Evolutionary conservation across 116 monocot species (phyloP).

Genomic region (Papilionanthe hybrid): DNA sequence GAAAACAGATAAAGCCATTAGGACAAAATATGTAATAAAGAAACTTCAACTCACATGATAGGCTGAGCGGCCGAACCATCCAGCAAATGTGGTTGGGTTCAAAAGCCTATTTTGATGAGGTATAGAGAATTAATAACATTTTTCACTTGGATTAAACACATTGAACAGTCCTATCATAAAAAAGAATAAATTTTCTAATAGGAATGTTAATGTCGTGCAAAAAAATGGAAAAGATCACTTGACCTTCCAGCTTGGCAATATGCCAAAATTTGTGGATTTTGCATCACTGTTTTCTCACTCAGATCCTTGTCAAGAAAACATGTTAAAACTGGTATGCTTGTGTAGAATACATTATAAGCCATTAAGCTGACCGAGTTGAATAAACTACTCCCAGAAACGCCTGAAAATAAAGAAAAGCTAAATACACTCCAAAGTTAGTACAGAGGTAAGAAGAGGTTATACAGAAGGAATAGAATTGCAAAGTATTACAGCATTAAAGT

Average conservation of each 20-base stretch:
- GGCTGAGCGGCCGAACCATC: conserved; percentile 96
- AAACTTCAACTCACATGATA: conserved; percentile 75
- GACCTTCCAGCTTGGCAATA: conserved; percentile 99
- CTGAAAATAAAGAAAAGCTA: conserved; percentile 96
- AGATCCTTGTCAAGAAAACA: conserved; percentile 96
- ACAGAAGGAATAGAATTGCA: not conserved
- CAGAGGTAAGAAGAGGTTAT: not conserved
- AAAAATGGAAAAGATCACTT: not conserved
- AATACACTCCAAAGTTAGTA: conserved; percentile 14
- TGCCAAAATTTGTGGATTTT: conserved; percentile 80
- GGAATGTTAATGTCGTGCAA: not conserved
- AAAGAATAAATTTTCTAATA: not conserved
- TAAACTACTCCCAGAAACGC: conserved; percentile 92
- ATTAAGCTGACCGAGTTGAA: conserved; percentile 96
- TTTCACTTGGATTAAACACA: not conserved
- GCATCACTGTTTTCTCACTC: conserved; percentile 81
- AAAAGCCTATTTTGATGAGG: conserved; percentile 62
- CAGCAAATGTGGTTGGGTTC: conserved; percentile 96
- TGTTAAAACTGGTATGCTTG: conserved; percentile 85
- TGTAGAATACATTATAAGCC: conserved; percentile 99
- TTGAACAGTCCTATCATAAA: not conserved
- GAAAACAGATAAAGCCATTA: not conserved
- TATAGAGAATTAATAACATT: conserved; percentile 9
- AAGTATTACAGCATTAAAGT: not conserved
- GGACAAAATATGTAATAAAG: too few relatives aligned